Percentiles rank a stretch among this genome's conserved stretches.
Conservation (phyloP, 1,284 basidiomycete species). For the Athelia sp. region DNA sequence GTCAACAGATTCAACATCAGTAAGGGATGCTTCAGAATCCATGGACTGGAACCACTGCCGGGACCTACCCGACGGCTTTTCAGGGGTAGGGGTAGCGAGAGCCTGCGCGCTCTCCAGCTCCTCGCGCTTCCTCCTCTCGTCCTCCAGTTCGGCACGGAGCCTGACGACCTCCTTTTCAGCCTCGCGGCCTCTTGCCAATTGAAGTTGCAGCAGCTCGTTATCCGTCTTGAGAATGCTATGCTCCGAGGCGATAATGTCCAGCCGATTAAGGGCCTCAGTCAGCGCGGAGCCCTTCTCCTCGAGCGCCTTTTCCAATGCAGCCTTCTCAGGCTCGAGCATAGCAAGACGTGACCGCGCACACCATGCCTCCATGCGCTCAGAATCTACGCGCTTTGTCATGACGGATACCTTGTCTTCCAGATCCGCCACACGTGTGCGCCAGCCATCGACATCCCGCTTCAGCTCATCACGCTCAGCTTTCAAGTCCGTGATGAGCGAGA, state of each 20-base stretch:
- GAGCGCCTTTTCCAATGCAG: slow-evolving; percentile 41
- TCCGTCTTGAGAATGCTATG: slow-evolving; percentile 28
- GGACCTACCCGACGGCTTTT: slow-evolving; percentile 25
- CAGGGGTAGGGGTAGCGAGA: slow-evolving; percentile 40
- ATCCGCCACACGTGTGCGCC: slow-evolving; percentile 64
- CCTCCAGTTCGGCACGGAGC: slow-evolving; percentile 27
- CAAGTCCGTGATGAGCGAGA: slow-evolving; percentile 66
- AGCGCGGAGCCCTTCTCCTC: slow-evolving; percentile 29
- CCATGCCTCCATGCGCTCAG: slow-evolving; percentile 71
- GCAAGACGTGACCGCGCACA: slow-evolving; percentile 61
- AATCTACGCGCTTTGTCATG: slow-evolving; percentile 60
- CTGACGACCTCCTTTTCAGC: slow-evolving; percentile 27
- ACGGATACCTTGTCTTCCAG: slow-evolving; percentile 57
- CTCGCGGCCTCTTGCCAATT: slow-evolving; percentile 24
- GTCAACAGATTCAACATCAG: slow-evolving; percentile 60
- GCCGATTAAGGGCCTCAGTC: slow-evolving; percentile 22
- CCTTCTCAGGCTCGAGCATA: slow-evolving; percentile 62
- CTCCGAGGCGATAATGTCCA: slow-evolving; percentile 24
- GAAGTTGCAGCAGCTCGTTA: slow-evolving; percentile 24
- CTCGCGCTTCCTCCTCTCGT: slow-evolving; percentile 24
- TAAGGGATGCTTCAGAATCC: slow-evolving; percentile 56
- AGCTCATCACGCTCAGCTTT: slow-evolving; percentile 77
- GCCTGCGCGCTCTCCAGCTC: neutral
- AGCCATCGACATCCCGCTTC: slow-evolving; percentile 71
- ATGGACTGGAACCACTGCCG: slow-evolving; percentile 54